Base-by-base conservation (phyloP, 1,284 basidiomycete genomes). In the Ustilago tritici region DNA sequence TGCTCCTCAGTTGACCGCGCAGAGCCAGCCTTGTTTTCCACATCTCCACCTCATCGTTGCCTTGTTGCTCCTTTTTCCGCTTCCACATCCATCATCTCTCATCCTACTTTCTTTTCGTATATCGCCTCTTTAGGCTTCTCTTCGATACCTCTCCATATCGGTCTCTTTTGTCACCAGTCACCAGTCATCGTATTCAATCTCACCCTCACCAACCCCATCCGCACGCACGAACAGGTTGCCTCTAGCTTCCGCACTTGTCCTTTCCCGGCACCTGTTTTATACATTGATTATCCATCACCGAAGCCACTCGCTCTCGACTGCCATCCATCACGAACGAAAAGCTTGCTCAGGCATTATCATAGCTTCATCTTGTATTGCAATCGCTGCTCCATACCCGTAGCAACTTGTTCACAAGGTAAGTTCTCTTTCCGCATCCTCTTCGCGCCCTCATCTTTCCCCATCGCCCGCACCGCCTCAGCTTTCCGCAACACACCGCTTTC, bases 1-100 rank as follows among this genome's bases (percentile, higher is more conserved):
- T 15, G 28, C 46, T 10, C 19, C 11, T 10, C 28, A 50, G 49
- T 28, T 50, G 28, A 38, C 56, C 28, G 35, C 57, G 57, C 57
- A 50, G 57, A 59, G 57, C 57, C 57, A 61, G 59, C 59, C 32
- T 55, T 38, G 36, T 38, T 55, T n/a, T 5, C 14, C 60, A 12
- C 63, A 34, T 40, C 54, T 61, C 65, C 58, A 61, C 58, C 58
- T 67, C 58, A 56, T 56, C 53, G 28, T 50, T 59, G 36, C 34
- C 34, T 36, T 23, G 31, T 35, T 38, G 28, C 19, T 36, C 49
- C 58, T 59, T 52, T 46, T 50, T 46, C 38, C 34, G 34, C 50
- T 47, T 40, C 31, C 31, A 41, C 40, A 9, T 32, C 14, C 49
- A 50, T 50, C 49, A 28, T 41, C 57, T 47, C 43, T 31, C 23